Conservation (phyloP, 805 yeast genomes). For the Komagataella pseudopastoris region DNA sequence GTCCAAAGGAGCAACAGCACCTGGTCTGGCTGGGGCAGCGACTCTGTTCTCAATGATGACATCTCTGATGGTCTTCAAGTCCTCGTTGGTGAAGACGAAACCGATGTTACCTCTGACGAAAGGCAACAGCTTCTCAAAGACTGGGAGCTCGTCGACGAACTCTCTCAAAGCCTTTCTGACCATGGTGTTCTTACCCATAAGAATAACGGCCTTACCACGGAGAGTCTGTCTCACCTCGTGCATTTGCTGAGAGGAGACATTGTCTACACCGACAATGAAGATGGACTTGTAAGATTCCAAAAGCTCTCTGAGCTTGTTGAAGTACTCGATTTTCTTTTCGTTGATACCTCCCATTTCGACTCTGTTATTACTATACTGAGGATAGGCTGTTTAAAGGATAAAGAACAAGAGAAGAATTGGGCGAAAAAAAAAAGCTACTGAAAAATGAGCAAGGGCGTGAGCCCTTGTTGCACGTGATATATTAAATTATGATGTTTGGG, state of each 20-base stretch:
- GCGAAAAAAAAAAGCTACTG: background rate
- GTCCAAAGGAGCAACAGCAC: conserved; percentile 97
- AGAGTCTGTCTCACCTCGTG: conserved; percentile 97
- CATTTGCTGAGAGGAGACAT: conserved; percentile 99
- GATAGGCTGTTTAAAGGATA: conserved; percentile 86
- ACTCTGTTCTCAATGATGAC: conserved; percentile 82
- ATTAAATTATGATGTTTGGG: background rate
- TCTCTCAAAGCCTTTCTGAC: conserved; percentile 99
- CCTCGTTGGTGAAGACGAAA: conserved; percentile 97
- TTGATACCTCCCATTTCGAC: conserved; percentile 99
- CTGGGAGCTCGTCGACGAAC: conserved; percentile 87
- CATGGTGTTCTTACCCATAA: conserved; percentile 99
- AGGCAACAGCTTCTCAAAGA: conserved; percentile 89
- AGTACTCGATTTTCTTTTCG: conserved; percentile 94
- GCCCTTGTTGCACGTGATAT: background rate
- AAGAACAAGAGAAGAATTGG: background rate
- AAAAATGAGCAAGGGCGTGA: background rate
- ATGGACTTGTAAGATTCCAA: conserved; percentile 95
- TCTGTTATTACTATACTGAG: conserved; percentile 30
- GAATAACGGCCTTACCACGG: conserved; percentile 88
- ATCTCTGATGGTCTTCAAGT: conserved; percentile 88
- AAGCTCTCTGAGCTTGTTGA: conserved; percentile 86
- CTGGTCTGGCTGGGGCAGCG: conserved; percentile 99
- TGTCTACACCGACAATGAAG: conserved; percentile 99
- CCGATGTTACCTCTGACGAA: conserved; percentile 97